Evolutionary conservation across 129 eudicot species (phyloP).

Genomic region (Solidago caesia): DNA sequence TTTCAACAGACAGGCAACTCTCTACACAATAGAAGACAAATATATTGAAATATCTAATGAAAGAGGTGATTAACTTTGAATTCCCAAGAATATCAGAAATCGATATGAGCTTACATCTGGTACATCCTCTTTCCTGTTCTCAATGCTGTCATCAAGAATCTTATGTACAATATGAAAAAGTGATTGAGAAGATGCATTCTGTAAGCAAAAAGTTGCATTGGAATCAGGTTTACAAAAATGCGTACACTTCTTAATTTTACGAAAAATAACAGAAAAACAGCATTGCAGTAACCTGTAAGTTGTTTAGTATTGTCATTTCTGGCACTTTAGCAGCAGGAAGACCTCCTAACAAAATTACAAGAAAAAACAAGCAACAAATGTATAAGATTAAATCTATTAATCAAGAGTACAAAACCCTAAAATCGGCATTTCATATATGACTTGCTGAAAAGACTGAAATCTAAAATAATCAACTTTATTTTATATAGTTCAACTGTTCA

Average conservation of each 20-base stretch:
- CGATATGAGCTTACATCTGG: constrained; percentile 55
- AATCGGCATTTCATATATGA: neutral
- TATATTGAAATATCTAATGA: neutral
- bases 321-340: constrained; percentile 47
- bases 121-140: constrained; percentile 72
- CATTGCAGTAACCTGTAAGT: constrained; percentile 54
- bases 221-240: constrained; percentile 2
- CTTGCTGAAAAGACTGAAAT: neutral
- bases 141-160: constrained; percentile 84
- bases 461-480: neutral
- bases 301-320: constrained; percentile 57
- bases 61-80: neutral
- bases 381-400: neutral
- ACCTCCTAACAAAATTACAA: constrained; percentile 21
- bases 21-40: constrained; percentile 33
- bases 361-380: neutral
- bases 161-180: constrained; percentile 62
- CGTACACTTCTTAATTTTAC: constrained; percentile 3
- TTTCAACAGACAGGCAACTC: constrained; percentile 70
- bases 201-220: constrained; percentile 36
- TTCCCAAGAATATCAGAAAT: constrained; percentile 14
- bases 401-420: constrained; percentile 3
- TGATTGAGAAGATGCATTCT: constrained; percentile 74
- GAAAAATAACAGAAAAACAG: neutral
- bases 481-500: neutral